phyloP scores from a whole-genome alignment of 768 basidiomycete species.

The Paxillus ammoniavirescens region DNA sequence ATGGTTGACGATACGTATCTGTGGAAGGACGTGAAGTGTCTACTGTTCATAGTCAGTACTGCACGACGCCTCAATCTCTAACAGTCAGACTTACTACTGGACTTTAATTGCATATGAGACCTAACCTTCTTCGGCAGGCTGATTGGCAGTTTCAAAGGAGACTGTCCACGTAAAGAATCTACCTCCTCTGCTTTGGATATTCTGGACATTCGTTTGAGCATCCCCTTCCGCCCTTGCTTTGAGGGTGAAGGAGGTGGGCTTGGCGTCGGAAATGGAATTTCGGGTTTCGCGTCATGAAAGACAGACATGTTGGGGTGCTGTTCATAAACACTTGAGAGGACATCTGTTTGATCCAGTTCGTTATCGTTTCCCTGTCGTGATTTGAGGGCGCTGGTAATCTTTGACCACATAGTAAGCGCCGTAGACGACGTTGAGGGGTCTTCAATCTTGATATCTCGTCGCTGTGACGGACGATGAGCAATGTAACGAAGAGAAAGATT shows the following conservation, averaged over 20 bases:
- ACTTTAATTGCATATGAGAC: slow-evolving; percentile 35
- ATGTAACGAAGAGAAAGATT: neutral
- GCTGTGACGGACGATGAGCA: neutral
- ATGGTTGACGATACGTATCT: slow-evolving; percentile 36
- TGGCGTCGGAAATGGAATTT: slow-evolving; percentile 30
- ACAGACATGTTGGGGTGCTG: slow-evolving; percentile 63
- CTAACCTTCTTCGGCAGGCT: slow-evolving; percentile 55
- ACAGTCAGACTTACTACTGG: slow-evolving; percentile 35
- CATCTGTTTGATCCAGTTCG: slow-evolving; percentile 32
- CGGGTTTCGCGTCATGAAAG: slow-evolving; percentile 40
- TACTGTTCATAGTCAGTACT: slow-evolving; percentile 13
- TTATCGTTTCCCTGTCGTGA: slow-evolving; percentile 28
- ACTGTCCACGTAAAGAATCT: slow-evolving; percentile 29
- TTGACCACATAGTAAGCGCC: slow-evolving; percentile 54
- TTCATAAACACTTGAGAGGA: slow-evolving; percentile 52
- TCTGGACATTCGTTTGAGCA: slow-evolving; percentile 57
- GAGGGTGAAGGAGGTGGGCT: slow-evolving; percentile 52
- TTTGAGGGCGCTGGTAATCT: slow-evolving; percentile 56
- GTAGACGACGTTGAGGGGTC: neutral
- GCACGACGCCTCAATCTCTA: neutral
- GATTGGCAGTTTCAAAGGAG: slow-evolving; percentile 29
- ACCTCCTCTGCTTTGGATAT: slow-evolving; percentile 39
- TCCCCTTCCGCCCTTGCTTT: slow-evolving; percentile 40
- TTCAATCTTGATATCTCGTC: neutral
- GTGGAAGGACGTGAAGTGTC: slow-evolving; percentile 37